Percentiles rank a stretch among this genome's conserved stretches.
Conservation (phyloP, 805 yeast genomes). For the Candida fluviatilis region DNA sequence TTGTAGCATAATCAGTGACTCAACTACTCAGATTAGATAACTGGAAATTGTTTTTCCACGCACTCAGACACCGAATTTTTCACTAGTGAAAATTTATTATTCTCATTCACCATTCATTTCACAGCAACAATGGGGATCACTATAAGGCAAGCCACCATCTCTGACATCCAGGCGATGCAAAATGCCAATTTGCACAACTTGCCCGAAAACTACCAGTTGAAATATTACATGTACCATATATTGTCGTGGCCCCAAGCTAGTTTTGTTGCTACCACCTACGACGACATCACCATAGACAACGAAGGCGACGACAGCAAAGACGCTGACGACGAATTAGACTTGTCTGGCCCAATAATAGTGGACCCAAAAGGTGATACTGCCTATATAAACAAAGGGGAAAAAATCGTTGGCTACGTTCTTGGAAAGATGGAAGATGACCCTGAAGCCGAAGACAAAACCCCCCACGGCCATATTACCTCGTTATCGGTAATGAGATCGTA, state of each 20-base stretch:
- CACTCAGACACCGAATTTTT: neutral
- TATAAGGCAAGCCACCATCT: conserved; percentile 81
- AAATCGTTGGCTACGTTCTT: conserved; percentile 91
- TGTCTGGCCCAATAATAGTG: conserved; percentile 5
- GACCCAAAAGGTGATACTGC: conserved; percentile 60
- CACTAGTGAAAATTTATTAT: neutral
- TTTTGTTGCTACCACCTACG: conserved; percentile 85
- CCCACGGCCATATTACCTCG: conserved; percentile 93
- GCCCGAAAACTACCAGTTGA: conserved; percentile 91
- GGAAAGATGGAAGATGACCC: conserved; percentile 98
- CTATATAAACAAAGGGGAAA: conserved; percentile 64
- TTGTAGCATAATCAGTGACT: no score
- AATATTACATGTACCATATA: conserved; percentile 90
- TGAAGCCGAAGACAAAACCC: conserved; percentile 64
- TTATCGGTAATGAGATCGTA: conserved; percentile 93
- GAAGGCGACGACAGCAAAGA: conserved; percentile 24
- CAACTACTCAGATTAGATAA: no score
- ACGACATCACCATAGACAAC: conserved; percentile 24
- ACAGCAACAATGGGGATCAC: conserved; percentile 65
- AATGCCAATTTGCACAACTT: conserved; percentile 87
- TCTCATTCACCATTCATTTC: neutral
- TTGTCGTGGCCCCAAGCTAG: conserved; percentile 98
- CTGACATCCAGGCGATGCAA: conserved; percentile 92
- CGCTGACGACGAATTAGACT: conserved; percentile 16
- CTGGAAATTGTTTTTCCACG: neutral